These are phyloP conservation scores for Sideroxylon spinosum DNA, from an alignment of 179 eudicot species.

Conservation along the genomic window DNA sequence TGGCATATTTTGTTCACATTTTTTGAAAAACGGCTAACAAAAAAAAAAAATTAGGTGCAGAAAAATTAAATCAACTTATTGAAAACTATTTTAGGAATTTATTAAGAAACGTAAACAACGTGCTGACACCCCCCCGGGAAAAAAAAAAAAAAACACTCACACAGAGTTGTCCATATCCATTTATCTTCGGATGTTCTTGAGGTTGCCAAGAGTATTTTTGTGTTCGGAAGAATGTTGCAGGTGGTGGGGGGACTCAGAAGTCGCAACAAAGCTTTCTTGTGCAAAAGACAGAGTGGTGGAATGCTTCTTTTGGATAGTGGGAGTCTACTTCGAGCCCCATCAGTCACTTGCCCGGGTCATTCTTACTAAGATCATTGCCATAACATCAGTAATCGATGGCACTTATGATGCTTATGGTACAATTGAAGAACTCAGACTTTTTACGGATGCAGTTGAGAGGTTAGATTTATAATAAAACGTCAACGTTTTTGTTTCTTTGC, in stretches of 20 bases:
- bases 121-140: no score
- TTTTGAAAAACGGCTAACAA: no score
- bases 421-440: conserved; percentile 28
- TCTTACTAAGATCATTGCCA: conserved; percentile 17
- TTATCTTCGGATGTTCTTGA: no score
- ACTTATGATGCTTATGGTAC: conserved; percentile 50
- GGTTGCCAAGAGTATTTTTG: no score
- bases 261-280: not conserved
- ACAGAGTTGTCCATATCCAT: not conserved
- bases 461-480: not conserved
- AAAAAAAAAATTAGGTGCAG: no score
- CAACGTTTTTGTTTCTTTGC: not conserved
- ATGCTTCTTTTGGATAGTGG: conserved; percentile 15
- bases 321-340: conserved; percentile 35
- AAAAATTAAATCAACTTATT: no score
- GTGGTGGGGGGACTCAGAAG: not conserved
- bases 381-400: conserved; percentile 36
- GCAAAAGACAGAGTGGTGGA: not conserved
- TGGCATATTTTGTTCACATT: not conserved
- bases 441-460: conserved; percentile 6
- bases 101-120: no score
- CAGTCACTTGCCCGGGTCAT: conserved; percentile 20
- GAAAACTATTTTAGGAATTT: no score
- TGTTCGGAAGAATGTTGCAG: not conserved
- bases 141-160: no score